phyloP scores from a whole-genome alignment of 164 flowering plant genomes.

The Magnolia officinalis region DNA sequence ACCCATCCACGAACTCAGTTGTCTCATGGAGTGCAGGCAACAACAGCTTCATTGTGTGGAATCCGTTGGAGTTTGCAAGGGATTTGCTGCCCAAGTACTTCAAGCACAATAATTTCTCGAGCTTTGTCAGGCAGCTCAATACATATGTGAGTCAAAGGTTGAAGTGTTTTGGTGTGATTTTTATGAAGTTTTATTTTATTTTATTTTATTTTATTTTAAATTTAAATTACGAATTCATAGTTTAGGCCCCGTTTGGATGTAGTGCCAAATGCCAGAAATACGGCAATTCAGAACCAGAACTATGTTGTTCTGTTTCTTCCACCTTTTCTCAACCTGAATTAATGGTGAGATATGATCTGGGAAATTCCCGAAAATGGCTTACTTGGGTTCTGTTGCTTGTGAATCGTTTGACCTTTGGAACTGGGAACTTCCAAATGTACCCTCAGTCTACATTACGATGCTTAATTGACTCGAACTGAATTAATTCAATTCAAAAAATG shows the following conservation, averaged over 20 bases:
- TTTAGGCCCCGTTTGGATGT: not conserved
- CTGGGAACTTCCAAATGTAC: not conserved
- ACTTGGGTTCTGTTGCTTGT: not conserved
- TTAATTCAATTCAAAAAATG: no score
- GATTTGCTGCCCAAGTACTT: constrained; percentile 63
- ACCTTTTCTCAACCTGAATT: no score
- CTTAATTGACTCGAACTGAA: no score
- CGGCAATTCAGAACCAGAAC: no score
- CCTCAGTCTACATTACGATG: no score
- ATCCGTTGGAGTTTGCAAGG: constrained; percentile 49
- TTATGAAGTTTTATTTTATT: not conserved
- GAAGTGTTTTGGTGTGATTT: not conserved
- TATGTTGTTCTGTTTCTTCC: no score
- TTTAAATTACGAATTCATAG: not conserved
- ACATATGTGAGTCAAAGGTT: constrained; percentile 47
- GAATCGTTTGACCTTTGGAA: not conserved
- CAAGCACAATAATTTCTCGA: constrained; percentile 77
- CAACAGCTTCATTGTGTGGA: constrained; percentile 59
- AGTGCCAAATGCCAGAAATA: not conserved
- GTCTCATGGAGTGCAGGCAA: constrained; percentile 53
- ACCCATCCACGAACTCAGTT: constrained; percentile 36
- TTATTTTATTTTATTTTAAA: no score
- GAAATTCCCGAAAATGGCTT: not conserved
- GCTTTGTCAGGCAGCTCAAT: constrained; percentile 69
- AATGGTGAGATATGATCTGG: not conserved